phyloP scores from a whole-genome alignment of 352 stramenopile species.

The Peronospora belbahrii region DNA sequence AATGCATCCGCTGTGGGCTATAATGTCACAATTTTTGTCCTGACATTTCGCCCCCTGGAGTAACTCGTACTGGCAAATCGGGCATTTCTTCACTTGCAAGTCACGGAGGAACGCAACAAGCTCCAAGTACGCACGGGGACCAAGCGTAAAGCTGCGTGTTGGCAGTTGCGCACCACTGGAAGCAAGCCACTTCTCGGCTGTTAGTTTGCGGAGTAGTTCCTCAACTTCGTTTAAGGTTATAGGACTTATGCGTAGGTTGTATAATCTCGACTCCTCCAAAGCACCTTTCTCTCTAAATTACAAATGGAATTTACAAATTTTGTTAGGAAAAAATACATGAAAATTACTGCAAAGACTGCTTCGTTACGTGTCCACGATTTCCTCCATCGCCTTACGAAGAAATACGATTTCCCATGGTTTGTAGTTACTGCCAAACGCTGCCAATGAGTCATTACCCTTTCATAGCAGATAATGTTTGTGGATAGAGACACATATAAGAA shows the following conservation, averaged over 20 bases:
- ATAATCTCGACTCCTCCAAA: conserved; percentile 54
- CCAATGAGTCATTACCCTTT: conserved; percentile 72
- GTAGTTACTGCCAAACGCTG: conserved; percentile 63
- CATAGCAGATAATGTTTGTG: not conserved
- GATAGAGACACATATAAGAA: not conserved
- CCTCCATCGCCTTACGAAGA: conserved; percentile 70
- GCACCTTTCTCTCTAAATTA: conserved; percentile 46
- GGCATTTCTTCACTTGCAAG: conserved; percentile 68
- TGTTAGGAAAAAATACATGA: not conserved
- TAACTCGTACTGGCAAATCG: conserved; percentile 71
- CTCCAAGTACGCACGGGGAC: conserved; percentile 63
- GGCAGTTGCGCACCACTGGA: conserved; percentile 31
- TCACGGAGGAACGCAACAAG: conserved; percentile 66
- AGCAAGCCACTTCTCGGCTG: conserved; percentile 61
- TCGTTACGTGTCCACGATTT: conserved; percentile 64
- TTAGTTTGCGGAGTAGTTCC: conserved; percentile 57
- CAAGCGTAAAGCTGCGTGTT: conserved; percentile 44
- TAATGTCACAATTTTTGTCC: conserved; percentile 29
- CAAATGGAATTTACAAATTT: not conserved
- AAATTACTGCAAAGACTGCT: not conserved
- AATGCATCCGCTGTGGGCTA: conserved; percentile 50
- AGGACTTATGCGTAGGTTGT: conserved; percentile 60
- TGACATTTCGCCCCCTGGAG: conserved; percentile 50
- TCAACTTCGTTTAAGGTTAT: conserved; percentile 57
- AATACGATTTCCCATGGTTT: conserved; percentile 83